Evolutionary conservation across 2,329 filamentous ascomycete species (phyloP).

Genomic region (Paramyrothecium roridum): DNA sequence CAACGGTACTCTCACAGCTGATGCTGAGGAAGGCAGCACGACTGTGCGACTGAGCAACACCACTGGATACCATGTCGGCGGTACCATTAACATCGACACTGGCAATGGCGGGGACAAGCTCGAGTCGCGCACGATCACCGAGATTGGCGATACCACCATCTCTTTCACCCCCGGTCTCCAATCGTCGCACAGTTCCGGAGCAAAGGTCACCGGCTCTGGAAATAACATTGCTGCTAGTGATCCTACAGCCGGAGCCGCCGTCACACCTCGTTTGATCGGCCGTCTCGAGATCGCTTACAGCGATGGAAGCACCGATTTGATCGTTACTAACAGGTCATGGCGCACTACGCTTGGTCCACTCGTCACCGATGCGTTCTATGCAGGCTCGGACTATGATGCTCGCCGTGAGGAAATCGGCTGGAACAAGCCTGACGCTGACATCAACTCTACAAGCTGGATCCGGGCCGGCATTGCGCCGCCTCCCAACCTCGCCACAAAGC

Average conservation of each 20-base stretch:
- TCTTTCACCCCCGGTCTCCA: background rate
- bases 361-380: background rate
- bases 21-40: background rate
- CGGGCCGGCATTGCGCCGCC: background rate
- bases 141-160: background rate
- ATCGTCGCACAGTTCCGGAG: background rate
- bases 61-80: background rate
- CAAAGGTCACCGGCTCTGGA: too few relatives aligned
- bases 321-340: background rate
- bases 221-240: too few relatives aligned
- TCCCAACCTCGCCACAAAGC: background rate
- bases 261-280: too few relatives aligned
- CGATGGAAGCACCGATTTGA: too few relatives aligned
- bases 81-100: background rate
- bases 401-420: background rate
- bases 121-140: background rate
- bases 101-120: background rate
- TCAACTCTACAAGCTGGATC: background rate
- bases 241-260: too few relatives aligned
- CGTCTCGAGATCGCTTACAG: too few relatives aligned
- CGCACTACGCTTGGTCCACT: background rate
- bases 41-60: background rate
- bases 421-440: background rate
- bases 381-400: background rate
- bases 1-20: background rate